A percentile compares a stretch with the other conserved stretches of the same genome.
phyloP scores from a whole-genome alignment of 805 yeast genomes.

The Lachancea nothofagi region DNA sequence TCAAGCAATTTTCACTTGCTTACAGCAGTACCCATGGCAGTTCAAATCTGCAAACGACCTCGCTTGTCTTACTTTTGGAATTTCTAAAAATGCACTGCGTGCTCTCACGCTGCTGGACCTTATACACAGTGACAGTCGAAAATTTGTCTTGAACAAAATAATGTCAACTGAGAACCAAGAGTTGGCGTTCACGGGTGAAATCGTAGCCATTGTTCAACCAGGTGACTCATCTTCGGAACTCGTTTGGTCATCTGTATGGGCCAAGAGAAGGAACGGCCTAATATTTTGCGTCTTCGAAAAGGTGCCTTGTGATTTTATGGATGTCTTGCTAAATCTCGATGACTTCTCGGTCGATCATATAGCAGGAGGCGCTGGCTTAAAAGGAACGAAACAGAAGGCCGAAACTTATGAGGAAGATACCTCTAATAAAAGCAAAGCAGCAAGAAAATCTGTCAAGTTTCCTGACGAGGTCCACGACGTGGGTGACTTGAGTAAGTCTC shows the following conservation, averaged over 20 bases:
- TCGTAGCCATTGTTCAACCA: constrained; percentile 70
- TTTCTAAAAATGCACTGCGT: constrained; percentile 56
- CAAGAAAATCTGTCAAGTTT: constrained; percentile 26
- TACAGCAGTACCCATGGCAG: constrained; percentile 67
- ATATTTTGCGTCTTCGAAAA: constrained; percentile 84
- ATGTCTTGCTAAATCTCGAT: constrained; percentile 40
- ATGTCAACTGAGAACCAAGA: constrained; percentile 36
- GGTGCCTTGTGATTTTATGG: constrained; percentile 67
- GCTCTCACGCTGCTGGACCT: constrained; percentile 67
- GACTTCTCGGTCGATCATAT: constrained; percentile 27
- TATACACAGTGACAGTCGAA: constrained; percentile 69
- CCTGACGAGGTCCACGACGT: constrained; percentile 25
- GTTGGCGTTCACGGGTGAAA: constrained; percentile 73
- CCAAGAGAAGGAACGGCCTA: constrained; percentile 63
- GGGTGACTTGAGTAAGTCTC: constrained; percentile 24
- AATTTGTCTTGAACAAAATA: constrained; percentile 58
- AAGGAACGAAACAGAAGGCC: constrained; percentile 1
- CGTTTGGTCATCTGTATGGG: constrained; percentile 91
- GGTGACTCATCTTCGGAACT: constrained; percentile 42
- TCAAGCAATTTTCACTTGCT: constrained; percentile 82
- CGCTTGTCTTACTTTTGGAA: constrained; percentile 83
- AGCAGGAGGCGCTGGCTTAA: constrained; percentile 22
- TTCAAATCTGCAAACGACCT: constrained; percentile 83
- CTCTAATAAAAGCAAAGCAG: constrained; percentile 7
- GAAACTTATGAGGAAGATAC: not conserved